Evolutionary conservation across 805 yeast genomes (phyloP).

Genomic region (Hyphopichia homilentoma): DNA sequence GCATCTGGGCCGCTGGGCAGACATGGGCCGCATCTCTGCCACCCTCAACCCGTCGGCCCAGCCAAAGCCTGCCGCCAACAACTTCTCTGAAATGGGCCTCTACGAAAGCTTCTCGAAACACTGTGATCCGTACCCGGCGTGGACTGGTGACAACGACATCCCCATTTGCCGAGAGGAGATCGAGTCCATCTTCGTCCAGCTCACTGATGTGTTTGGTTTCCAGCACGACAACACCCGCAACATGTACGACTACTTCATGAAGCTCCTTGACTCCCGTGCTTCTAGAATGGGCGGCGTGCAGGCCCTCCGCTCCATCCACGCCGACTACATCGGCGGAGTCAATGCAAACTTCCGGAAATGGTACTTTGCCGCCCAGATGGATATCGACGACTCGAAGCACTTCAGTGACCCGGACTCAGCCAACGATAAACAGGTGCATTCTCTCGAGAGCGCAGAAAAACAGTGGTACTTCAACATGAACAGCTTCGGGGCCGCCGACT

Average conservation of each 20-base stretch:
- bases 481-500: slow-evolving; percentile 47
- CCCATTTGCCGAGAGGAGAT: slow-evolving; percentile 55
- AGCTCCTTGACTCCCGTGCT: slow-evolving; percentile 63
- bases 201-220: slow-evolving; percentile 60
- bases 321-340: slow-evolving; percentile 71
- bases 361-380: slow-evolving; percentile 74
- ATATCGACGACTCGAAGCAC: slow-evolving; percentile 49
- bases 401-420: slow-evolving; percentile 25
- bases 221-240: slow-evolving; percentile 63
- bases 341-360: slow-evolving; percentile 69
- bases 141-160: slow-evolving; percentile 39
- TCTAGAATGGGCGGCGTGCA: slow-evolving; percentile 55
- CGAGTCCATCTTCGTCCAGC: slow-evolving; percentile 49
- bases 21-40: slow-evolving; percentile 29
- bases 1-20: slow-evolving; percentile 43
- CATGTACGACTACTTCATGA: slow-evolving; percentile 63
- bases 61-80: slow-evolving; percentile 27
- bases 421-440: slow-evolving; percentile 9
- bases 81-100: slow-evolving; percentile 36
- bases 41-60: slow-evolving; percentile 23
- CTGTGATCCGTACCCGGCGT: slow-evolving; percentile 53
- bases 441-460: slow-evolving; percentile 38
- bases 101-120: slow-evolving; percentile 41
- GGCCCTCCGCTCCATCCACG: slow-evolving; percentile 61
- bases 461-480: slow-evolving; percentile 54